phyloP scores from a whole-genome alignment of 441 rosid species.

The Pelargonium australe region DNA sequence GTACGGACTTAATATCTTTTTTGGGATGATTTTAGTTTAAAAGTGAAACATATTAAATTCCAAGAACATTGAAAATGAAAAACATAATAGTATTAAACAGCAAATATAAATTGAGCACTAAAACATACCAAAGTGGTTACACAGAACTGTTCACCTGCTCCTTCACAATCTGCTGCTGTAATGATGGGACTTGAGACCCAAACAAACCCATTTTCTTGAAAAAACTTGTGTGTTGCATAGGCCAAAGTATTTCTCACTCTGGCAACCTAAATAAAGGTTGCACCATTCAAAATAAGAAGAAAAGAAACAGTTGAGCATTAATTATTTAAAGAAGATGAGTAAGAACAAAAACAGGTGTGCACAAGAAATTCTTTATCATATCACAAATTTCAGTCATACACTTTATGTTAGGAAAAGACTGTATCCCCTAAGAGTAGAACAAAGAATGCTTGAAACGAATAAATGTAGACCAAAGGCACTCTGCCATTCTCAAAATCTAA shows the following conservation, averaged over 20 bases:
- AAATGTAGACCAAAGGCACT: too few species aligned
- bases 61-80: not conserved
- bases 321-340: not conserved
- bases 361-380: not conserved
- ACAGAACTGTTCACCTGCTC: conserved; percentile 98
- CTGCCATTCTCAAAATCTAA: too few species aligned
- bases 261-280: conserved; percentile 57
- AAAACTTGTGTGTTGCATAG: conserved; percentile 86
- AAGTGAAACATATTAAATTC: too few species aligned
- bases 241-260: conserved; percentile 93
- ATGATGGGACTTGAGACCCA: conserved; percentile 98
- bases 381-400: too few species aligned
- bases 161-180: conserved; percentile 94
- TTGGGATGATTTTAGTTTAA: not conserved
- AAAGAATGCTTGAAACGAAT: too few species aligned
- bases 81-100: not conserved
- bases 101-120: conserved; percentile 17
- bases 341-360: not conserved
- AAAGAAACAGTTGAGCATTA: not conserved
- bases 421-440: too few species aligned
- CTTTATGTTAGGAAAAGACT: too few species aligned
- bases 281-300: conserved; percentile 18
- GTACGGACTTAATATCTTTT: not conserved
- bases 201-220: conserved; percentile 87
- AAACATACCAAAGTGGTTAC: conserved; percentile 85